These are phyloP conservation scores for Eimeria zaria DNA, from an alignment of 169 alveolate genomes.

Conservation along the genomic window DNA sequence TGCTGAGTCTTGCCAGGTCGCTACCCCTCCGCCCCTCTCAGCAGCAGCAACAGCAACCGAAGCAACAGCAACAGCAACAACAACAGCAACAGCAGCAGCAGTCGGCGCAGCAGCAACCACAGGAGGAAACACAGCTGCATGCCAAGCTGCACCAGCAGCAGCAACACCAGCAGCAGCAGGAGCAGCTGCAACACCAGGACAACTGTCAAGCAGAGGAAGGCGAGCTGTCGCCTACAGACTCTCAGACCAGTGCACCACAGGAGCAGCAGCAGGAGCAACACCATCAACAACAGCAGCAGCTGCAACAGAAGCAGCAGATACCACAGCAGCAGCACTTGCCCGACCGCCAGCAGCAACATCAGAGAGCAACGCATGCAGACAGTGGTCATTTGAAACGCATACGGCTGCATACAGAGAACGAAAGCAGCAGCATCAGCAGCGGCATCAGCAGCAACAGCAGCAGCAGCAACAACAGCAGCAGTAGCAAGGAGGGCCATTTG, in stretches of 20 bases:
- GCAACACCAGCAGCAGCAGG: constrained; percentile 7
- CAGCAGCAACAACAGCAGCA: constrained; percentile 45
- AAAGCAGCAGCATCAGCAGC: constrained; percentile 3
- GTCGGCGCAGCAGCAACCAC: not conserved
- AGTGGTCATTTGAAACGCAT: not conserved
- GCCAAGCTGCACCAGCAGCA: constrained; percentile 23
- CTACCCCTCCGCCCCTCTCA: constrained; percentile 1
- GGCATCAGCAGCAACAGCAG: not conserved
- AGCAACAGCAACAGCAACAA: constrained; percentile 17
- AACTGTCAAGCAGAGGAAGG: too few species aligned
- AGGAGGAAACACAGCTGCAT: too few species aligned
- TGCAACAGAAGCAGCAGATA: not conserved
- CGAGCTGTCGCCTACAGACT: too few species aligned
- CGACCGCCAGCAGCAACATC: not conserved
- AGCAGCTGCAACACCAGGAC: too few species aligned
- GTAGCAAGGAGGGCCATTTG: not conserved
- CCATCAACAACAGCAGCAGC: not conserved
- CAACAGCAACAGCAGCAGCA: constrained; percentile 24
- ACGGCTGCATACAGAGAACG: not conserved
- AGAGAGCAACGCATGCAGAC: not conserved
- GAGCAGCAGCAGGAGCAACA: constrained; percentile 20
- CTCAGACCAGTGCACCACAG: too few species aligned
- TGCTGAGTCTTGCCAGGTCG: constrained; percentile 35
- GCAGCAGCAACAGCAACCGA: constrained; percentile 39
- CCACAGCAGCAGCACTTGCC: not conserved